Conservation (phyloP, 495 filamentous ascomycete genomes). For the Neurospora sublineolata region DNA sequence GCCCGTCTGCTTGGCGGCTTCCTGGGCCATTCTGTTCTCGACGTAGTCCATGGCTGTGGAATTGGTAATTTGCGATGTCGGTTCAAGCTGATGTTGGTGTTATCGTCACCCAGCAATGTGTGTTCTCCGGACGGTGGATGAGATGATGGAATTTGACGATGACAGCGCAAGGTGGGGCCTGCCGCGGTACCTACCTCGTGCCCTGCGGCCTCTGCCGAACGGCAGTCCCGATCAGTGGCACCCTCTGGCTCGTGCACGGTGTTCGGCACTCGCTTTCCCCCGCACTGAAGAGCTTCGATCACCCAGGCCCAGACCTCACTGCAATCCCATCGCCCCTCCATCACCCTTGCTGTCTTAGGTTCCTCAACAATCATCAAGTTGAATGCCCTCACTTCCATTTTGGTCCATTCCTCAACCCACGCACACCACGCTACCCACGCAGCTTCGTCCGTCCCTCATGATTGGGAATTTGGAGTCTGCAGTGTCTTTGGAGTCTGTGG, state of each 20-base stretch:
- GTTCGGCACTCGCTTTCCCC: neutral
- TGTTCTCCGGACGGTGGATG: neutral
- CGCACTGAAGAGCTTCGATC: neutral
- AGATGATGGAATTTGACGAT: neutral
- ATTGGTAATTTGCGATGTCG: neutral
- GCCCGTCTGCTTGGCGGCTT: conserved; percentile 23
- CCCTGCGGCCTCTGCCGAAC: too few species aligned
- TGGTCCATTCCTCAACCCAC: neutral
- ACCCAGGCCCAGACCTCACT: neutral
- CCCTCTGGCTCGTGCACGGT: neutral
- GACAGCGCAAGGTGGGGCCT: too few species aligned
- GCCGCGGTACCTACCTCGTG: too few species aligned
- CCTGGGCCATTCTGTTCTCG: conserved; percentile 40
- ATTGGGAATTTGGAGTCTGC: neutral
- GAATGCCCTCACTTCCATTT: neutral
- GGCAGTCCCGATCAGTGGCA: too few species aligned
- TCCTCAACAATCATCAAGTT: neutral
- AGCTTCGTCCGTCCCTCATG: neutral
- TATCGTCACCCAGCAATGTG: too few species aligned
- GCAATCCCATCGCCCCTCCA: neutral
- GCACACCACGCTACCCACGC: neutral
- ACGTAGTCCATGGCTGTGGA: conserved; percentile 41
- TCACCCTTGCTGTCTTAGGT: neutral
- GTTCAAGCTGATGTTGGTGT: neutral
- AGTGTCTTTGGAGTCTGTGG: neutral